A percentile compares a stretch with the other conserved stretches of the same genome.
phyloP scores from a whole-genome alignment of 75 land plant genomes.

The Larix kaempferi region DNA sequence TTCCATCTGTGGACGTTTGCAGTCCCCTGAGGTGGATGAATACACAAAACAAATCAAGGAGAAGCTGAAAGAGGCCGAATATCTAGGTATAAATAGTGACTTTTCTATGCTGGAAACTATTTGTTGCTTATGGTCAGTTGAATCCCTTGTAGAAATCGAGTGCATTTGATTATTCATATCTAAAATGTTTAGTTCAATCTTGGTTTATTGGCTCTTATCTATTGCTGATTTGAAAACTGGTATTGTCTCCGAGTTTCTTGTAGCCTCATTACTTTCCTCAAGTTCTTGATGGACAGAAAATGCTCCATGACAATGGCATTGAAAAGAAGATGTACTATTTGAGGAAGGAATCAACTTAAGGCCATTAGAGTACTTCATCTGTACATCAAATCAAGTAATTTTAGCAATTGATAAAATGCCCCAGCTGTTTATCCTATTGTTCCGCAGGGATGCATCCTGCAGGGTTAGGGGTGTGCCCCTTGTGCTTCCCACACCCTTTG shows the following conservation, averaged over 20 bases:
- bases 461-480: too few relatives aligned
- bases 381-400: not conserved
- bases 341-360: not conserved
- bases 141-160: not conserved
- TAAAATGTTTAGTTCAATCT: not conserved
- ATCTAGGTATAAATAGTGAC: slow-evolving; percentile 22
- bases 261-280: not conserved
- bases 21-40: slow-evolving; percentile 47
- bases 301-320: too few relatives aligned
- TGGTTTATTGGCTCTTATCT: not conserved
- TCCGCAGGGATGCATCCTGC: too few relatives aligned
- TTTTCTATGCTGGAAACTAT: not conserved
- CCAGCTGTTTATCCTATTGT: too few relatives aligned
- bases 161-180: not conserved
- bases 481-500: too few relatives aligned
- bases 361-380: not conserved
- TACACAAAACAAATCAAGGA: slow-evolving; percentile 39
- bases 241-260: not conserved
- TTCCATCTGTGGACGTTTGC: slow-evolving; percentile 6
- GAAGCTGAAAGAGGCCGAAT: slow-evolving; percentile 42
- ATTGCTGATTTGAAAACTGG: not conserved
- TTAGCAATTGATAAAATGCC: not conserved
- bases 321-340: not conserved
- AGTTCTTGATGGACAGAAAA: not conserved
- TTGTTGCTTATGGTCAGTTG: not conserved